These are phyloP conservation scores for Eutypella sp. DNA, from an alignment of 2,329 filamentous ascomycete genomes.

Conservation along the genomic window DNA sequence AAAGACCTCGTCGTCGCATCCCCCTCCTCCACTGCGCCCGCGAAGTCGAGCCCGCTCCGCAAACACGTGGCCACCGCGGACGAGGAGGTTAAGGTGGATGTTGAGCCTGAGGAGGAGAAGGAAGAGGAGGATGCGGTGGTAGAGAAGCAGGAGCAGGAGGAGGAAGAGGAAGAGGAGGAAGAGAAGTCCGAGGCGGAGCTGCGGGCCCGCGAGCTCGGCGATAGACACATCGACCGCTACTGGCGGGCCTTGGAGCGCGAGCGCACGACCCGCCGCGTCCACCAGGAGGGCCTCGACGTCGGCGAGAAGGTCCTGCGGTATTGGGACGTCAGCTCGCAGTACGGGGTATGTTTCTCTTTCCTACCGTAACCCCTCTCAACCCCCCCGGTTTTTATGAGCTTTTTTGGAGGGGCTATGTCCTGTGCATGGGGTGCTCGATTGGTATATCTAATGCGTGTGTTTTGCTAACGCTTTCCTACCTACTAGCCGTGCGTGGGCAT, in stretches of 20 bases:
- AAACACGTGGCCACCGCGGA: constrained; percentile 18
- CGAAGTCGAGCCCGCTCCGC: constrained; percentile 28
- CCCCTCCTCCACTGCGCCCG: constrained; percentile 30
- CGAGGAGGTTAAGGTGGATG: constrained; percentile 8
- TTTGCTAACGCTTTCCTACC: constrained; percentile 3
- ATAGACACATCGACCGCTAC: constrained; percentile 68
- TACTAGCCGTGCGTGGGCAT: constrained; percentile 85
- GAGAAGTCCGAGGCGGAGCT: constrained; percentile 48
- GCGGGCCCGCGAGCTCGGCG: constrained; percentile 59
- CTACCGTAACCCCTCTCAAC: constrained; percentile 1
- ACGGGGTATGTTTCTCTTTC: constrained; percentile 78
- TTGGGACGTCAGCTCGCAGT: constrained; percentile 89
- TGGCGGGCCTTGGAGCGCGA: constrained; percentile 69
- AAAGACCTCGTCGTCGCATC: constrained; percentile 30
- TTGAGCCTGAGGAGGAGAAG: constrained; percentile 17
- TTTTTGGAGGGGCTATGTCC: too few species aligned
- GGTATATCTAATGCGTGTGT: background rate
- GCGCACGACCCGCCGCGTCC: constrained; percentile 65
- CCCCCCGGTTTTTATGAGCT: background rate
- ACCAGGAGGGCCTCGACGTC: constrained; percentile 66
- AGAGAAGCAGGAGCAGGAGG: constrained; percentile 12
- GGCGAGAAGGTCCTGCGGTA: constrained; percentile 85
- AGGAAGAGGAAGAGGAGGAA: constrained; percentile 9
- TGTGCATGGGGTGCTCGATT: too few species aligned
- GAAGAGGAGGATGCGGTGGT: constrained; percentile 21